Percentiles rank a stretch among this genome's conserved stretches.
phyloP scores from a whole-genome alignment of 768 basidiomycete species.

The Cubamyces lactineus region DNA sequence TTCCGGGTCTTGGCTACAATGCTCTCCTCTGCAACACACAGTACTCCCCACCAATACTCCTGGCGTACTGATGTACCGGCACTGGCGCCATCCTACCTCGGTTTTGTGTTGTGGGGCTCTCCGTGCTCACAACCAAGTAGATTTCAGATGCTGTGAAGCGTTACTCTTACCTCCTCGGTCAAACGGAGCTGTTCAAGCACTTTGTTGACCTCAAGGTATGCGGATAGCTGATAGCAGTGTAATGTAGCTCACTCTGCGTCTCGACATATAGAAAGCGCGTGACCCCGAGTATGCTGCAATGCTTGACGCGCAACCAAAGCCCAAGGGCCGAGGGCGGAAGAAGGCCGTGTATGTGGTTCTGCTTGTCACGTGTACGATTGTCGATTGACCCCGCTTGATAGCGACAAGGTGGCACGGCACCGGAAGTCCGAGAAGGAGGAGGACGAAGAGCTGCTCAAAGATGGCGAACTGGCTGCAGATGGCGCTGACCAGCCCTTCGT shows the following conservation, averaged over 20 bases:
- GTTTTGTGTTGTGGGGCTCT: neutral
- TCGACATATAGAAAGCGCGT: slow-evolving; percentile 63
- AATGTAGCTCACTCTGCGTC: neutral
- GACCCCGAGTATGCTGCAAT: slow-evolving; percentile 93
- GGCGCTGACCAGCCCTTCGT: slow-evolving; percentile 91
- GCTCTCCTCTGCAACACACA: too few relatives aligned
- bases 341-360: slow-evolving; percentile 64
- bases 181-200: slow-evolving; percentile 97
- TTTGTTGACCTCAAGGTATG: slow-evolving; percentile 94
- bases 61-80: neutral
- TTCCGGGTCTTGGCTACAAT: too few relatives aligned
- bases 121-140: slow-evolving; percentile 44
- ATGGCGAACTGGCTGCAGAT: slow-evolving; percentile 76
- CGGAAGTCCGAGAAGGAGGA: slow-evolving; percentile 98
- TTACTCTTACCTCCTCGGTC: slow-evolving; percentile 96
- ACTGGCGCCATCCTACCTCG: neutral
- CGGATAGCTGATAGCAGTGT: neutral
- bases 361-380: neutral
- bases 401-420: slow-evolving; percentile 79
- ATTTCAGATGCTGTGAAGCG: slow-evolving; percentile 93
- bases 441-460: slow-evolving; percentile 92
- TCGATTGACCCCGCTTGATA: slow-evolving; percentile 32
- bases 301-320: slow-evolving; percentile 84
- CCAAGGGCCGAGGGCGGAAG: slow-evolving; percentile 84
- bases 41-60: neutral